Evolutionary conservation across 352 stramenopile species (phyloP).

Genomic region (Phytopythium mirpurense): DNA sequence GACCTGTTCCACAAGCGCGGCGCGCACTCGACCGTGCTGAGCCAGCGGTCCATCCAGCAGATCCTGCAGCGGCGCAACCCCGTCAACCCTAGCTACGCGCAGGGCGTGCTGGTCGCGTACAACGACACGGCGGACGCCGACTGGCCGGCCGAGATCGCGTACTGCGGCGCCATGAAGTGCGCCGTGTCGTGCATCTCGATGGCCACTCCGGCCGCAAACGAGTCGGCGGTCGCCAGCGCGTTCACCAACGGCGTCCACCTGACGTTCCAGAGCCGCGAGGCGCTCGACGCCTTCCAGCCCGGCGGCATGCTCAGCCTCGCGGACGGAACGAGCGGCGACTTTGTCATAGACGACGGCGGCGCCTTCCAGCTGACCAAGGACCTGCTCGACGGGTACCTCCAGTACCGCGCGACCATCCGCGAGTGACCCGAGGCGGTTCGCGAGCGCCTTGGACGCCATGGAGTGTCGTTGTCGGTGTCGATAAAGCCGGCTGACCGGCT

Average conservation of each 20-base stretch:
- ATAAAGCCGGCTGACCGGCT: no score
- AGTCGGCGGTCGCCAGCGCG: conserved; percentile 36
- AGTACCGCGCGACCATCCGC: conserved; percentile 7
- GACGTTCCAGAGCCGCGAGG: conserved; percentile 31
- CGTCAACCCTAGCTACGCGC: conserved; percentile 23
- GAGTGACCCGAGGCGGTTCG: no score
- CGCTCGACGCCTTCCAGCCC: conserved; percentile 32
- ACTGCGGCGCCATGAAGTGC: conserved; percentile 48
- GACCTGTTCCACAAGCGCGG: conserved; percentile 48
- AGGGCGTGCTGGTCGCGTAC: conserved; percentile 40
- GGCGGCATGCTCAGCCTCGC: neutral
- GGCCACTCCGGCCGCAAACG: conserved; percentile 30
- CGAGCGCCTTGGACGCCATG: no score
- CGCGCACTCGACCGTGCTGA: conserved; percentile 36
- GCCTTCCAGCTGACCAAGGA: conserved; percentile 7
- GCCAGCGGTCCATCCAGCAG: conserved; percentile 27
- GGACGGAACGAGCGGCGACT: neutral
- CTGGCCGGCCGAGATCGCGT: conserved; percentile 39
- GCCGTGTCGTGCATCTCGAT: conserved; percentile 51
- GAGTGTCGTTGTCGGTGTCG: no score
- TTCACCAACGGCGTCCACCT: conserved; percentile 43
- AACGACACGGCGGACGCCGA: conserved; percentile 10
- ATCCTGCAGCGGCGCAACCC: conserved; percentile 44
- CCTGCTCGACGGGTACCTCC: conserved; percentile 16
- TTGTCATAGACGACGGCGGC: conserved; percentile 5